Conservation (phyloP, 2,329 filamentous ascomycete genomes). For the Penicillium sp. region DNA sequence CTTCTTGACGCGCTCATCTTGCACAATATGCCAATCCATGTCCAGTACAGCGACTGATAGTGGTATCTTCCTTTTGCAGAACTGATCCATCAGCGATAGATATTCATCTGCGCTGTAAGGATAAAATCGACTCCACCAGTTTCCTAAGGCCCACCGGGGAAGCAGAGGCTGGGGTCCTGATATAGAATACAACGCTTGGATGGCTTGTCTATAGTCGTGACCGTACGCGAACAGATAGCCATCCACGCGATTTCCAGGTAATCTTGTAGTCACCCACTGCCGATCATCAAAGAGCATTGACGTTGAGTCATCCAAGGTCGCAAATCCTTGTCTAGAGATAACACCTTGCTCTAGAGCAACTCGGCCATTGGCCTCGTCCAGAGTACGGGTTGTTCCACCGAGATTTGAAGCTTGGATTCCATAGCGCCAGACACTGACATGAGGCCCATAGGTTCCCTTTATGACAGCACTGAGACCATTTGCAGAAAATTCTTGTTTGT, state of each 20-base stretch:
- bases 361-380: background rate
- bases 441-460: background rate
- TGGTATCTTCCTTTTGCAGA: background rate
- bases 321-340: background rate
- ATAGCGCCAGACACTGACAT: background rate
- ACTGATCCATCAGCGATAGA: background rate
- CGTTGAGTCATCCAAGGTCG: background rate
- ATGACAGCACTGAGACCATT: background rate
- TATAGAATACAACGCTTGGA: slow-evolving; percentile 56
- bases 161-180: slow-evolving; percentile 31
- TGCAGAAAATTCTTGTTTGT: background rate
- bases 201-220: slow-evolving; percentile 55
- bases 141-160: background rate
- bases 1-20: background rate
- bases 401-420: background rate
- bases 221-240: slow-evolving; percentile 63
- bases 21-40: background rate
- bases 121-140: background rate
- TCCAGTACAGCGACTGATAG: background rate
- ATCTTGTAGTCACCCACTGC: background rate
- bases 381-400: background rate
- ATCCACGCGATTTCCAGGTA: slow-evolving; percentile 52
- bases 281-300: background rate
- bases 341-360: background rate
- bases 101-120: background rate